Percentiles rank a stretch among this genome's conserved stretches.
phyloP scores from a whole-genome alignment of 768 basidiomycete genomes.

The Mrakia frigida region DNA sequence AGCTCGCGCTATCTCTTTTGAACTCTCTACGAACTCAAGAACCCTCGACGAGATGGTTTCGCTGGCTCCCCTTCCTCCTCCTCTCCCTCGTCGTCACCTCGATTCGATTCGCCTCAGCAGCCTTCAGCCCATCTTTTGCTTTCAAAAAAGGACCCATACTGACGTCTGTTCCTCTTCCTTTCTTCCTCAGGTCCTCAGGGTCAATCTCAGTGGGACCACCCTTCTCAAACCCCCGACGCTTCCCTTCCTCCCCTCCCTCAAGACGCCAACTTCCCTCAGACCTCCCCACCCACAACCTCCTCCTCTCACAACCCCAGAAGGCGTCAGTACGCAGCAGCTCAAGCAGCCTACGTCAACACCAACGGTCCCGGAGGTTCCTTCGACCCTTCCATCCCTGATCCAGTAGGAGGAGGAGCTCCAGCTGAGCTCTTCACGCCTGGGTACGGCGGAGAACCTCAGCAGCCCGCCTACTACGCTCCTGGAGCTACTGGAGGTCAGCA shows the following conservation, averaged over 20 bases:
- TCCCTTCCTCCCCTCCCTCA: conserved; percentile 28
- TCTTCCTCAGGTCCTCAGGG: conserved; percentile 60
- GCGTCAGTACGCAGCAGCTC: conserved; percentile 89
- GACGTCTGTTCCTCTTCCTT: neutral
- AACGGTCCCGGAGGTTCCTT: conserved; percentile 33
- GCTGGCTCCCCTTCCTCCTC: conserved; percentile 33
- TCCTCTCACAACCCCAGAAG: conserved; percentile 55
- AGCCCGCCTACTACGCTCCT: conserved; percentile 54
- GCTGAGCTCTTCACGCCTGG: conserved; percentile 82
- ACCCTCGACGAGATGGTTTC: neutral
- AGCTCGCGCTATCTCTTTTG: neutral
- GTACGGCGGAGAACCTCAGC: conserved; percentile 48
- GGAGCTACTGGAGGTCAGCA: conserved; percentile 44
- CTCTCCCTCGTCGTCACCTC: conserved; percentile 78
- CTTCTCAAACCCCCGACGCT: conserved; percentile 47
- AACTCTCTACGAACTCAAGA: neutral
- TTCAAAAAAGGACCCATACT: conserved; percentile 17
- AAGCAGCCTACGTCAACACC: conserved; percentile 75
- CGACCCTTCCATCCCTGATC: conserved; percentile 19
- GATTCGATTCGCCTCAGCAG: conserved; percentile 83
- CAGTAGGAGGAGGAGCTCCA: conserved; percentile 43
- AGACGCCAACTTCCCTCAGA: conserved; percentile 33
- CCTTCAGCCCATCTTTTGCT: conserved; percentile 47
- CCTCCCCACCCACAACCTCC: conserved; percentile 44
- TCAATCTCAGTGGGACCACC: conserved; percentile 84